These are phyloP conservation scores for Cladophialophora carrionii DNA, from an alignment of 2,329 filamentous ascomycete species.

Conservation along the genomic window DNA sequence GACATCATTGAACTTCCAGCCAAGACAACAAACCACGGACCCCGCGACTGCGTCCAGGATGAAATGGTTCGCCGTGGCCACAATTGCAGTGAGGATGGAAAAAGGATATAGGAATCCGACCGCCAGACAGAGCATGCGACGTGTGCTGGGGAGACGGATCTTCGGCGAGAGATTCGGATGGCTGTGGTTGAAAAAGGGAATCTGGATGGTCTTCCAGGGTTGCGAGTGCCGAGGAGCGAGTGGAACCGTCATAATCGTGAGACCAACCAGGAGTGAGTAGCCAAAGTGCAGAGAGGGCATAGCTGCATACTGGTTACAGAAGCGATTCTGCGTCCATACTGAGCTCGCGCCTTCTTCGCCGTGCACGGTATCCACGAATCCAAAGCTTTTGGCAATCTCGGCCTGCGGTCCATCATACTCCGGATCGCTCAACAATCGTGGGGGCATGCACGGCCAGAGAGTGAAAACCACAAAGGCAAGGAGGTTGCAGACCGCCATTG, in stretches of 20 bases:
- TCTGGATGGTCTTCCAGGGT: constrained; percentile 21
- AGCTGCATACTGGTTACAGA: constrained; percentile 76
- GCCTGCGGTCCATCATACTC: constrained; percentile 60
- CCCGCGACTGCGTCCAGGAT: constrained; percentile 72
- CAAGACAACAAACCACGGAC: constrained; percentile 65
- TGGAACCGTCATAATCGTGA: constrained; percentile 69
- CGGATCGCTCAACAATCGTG: constrained; percentile 59
- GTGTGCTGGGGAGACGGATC: constrained; percentile 53
- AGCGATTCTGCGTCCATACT: constrained; percentile 72
- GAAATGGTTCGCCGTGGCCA: constrained; percentile 74
- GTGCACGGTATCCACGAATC: constrained; percentile 64
- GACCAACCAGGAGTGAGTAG: constrained; percentile 72
- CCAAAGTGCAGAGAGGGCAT: constrained; percentile 79
- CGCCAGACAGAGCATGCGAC: constrained; percentile 54
- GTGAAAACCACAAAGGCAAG: constrained; percentile 64
- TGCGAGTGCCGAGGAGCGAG: constrained; percentile 57
- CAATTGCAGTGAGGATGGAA: constrained; percentile 67
- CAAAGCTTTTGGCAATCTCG: constrained; percentile 62
- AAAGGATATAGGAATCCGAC: constrained; percentile 66
- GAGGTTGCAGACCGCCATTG: constrained; percentile 62
- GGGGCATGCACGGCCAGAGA: constrained; percentile 64
- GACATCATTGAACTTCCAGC: constrained; percentile 60
- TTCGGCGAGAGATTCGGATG: constrained; percentile 40
- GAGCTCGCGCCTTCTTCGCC: constrained; percentile 63
- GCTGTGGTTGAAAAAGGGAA: constrained; percentile 42